Percentiles rank a stretch among this genome's conserved stretches.
phyloP scores from a whole-genome alignment of 148 eudicot genomes.

The Vaccinium darrowii region DNA sequence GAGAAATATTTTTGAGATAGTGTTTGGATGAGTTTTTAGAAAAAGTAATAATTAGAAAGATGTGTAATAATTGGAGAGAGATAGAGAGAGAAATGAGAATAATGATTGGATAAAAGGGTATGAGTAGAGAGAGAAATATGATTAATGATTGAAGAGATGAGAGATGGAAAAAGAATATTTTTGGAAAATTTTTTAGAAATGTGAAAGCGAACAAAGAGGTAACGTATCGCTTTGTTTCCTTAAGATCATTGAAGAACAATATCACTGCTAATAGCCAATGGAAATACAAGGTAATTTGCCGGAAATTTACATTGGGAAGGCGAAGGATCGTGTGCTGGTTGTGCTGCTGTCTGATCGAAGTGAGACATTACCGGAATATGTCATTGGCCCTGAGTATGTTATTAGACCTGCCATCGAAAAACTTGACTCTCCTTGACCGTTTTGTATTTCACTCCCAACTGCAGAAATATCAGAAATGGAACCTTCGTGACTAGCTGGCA shows the following conservation, averaged over 20 bases:
- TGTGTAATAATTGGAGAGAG: no score
- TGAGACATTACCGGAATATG: slow-evolving; percentile 68
- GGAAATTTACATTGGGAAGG: slow-evolving; percentile 80
- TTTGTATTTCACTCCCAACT: slow-evolving; percentile 23
- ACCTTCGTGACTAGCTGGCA: slow-evolving; percentile 32
- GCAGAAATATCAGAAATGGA: slow-evolving; percentile 15
- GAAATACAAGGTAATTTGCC: neutral
- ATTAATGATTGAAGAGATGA: no score
- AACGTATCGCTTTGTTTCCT: neutral
- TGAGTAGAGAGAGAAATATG: no score
- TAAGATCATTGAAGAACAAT: neutral
- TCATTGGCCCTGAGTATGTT: slow-evolving; percentile 50
- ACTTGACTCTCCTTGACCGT: slow-evolving; percentile 63
- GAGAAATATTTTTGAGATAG: no score
- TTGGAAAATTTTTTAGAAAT: no score
- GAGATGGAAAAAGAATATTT: no score
- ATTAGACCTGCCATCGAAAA: slow-evolving; percentile 62
- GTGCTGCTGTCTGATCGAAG: slow-evolving; percentile 87
- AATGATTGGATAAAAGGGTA: no score
- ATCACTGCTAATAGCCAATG: neutral
- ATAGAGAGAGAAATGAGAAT: no score
- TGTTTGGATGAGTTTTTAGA: no score
- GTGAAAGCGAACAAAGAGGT: no score
- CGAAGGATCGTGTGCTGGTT: slow-evolving; percentile 88
- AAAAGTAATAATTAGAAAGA: no score